Base-by-base conservation (phyloP, 768 basidiomycete species). In the Kondoa malvinella region DNA sequence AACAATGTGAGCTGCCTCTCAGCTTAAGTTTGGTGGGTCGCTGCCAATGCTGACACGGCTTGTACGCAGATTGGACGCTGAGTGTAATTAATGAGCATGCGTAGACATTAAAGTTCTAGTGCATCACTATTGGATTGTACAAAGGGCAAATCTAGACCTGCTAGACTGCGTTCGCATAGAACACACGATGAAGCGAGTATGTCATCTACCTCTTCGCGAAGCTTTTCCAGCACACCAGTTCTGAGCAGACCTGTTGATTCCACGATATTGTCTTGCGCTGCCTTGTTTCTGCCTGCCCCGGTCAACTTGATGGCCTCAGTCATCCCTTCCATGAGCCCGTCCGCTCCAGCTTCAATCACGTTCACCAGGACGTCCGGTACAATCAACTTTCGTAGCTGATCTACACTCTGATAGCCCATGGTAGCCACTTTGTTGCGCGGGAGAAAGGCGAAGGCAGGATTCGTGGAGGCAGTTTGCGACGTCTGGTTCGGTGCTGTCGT, bases 281-380 rank as follows among this genome's bases (percentile, higher is more conserved):
- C 83, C 3, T 71, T 67, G 27, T 75, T 73, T 64, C 74, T 69
- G 67, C 71, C 63, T 69, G 26, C 30, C 17, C 25, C 57, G 31
- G 16, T 26, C 66, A 57, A 64, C 26, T 40, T 66, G 31, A 27
- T 25, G 16, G 29, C 34, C 29, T 60, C 31, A 27, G 65, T 56
- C 26, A 32, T 67, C 12, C 40, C 63, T 16, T 50, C 67, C 17
- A 57, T 58, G 15, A 62, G 65, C 14, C 67, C 71, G 31, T 71
- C 73, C 29, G 74, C 66, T 59, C 74, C 69, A 3, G 73, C 75
- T 0, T 87, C 84, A 66, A 97, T 87, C 26, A 90, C 82, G 33
- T 84, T 83, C 31, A 89, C 92, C 16, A 97, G 81, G 1, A 91
- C 88, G 74, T 97, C 95, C 15, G 95, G 95, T 4, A 96, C 79